These are phyloP conservation scores for Arxiozyma heterogenica DNA, from an alignment of 1,139 yeast species.

Conservation along the genomic window DNA sequence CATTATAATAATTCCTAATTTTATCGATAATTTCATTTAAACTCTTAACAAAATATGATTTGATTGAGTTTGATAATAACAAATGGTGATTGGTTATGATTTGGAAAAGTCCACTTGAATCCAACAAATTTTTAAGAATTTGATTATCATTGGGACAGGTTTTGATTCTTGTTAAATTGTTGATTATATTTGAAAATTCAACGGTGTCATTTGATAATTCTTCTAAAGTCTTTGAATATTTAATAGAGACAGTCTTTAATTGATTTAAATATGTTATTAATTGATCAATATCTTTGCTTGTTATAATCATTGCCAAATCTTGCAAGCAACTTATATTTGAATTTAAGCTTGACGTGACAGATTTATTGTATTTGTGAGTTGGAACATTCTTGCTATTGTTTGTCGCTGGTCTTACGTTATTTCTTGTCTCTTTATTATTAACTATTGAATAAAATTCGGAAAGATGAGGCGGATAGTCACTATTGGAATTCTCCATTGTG, in stretches of 20 bases:
- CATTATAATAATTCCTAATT: not conserved
- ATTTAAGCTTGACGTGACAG: slow-evolving; percentile 20
- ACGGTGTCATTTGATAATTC: slow-evolving; percentile 55
- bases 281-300: slow-evolving; percentile 47
- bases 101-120: slow-evolving; percentile 73
- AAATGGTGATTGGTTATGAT: slow-evolving; percentile 72
- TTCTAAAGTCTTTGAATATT: slow-evolving; percentile 43
- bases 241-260: slow-evolving; percentile 44
- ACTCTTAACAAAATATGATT: not conserved
- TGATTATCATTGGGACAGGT: slow-evolving; percentile 43
- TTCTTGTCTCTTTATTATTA: slow-evolving; percentile 5
- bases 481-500: not conserved
- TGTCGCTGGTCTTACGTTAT: not conserved
- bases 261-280: slow-evolving; percentile 41
- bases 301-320: slow-evolving; percentile 52
- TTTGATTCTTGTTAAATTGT: slow-evolving; percentile 57
- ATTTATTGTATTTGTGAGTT: not conserved
- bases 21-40: not conserved
- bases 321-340: slow-evolving; percentile 24
- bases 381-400: not conserved
- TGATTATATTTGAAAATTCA: slow-evolving; percentile 65
- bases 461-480: slow-evolving; percentile 14
- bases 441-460: slow-evolving; percentile 29
- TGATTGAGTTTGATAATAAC: slow-evolving; percentile 40
- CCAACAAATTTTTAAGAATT: slow-evolving; percentile 54